These are phyloP conservation scores for Rhododendron williamsianum DNA, from an alignment of 148 eudicot species.

Conservation along the genomic window DNA sequence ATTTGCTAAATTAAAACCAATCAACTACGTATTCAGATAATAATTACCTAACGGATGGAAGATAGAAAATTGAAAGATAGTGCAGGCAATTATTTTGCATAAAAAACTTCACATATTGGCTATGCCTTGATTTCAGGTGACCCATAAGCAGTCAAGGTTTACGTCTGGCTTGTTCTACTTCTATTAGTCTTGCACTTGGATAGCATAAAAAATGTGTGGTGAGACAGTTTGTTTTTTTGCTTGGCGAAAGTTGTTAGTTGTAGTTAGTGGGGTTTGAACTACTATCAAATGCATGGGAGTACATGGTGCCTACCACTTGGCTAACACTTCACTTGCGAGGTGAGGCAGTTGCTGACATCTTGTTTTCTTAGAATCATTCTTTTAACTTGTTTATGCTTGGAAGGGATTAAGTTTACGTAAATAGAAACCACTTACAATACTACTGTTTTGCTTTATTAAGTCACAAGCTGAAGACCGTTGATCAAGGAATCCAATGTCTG, in stretches of 20 bases:
- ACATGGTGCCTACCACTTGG: not conserved
- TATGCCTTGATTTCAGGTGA: not conserved
- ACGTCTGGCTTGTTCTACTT: not conserved
- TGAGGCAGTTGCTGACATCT: not conserved
- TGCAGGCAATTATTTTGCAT: not conserved
- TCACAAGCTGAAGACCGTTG: constrained; percentile 32
- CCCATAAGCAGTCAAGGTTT: not conserved
- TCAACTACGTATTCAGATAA: not conserved
- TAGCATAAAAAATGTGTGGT: not conserved
- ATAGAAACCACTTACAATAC: constrained; percentile 23
- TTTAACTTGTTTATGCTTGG: not conserved
- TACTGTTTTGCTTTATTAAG: constrained; percentile 25
- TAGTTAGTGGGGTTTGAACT: too few species aligned
- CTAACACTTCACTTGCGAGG: not conserved
- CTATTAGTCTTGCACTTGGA: not conserved
- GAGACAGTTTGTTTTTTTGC: not conserved
- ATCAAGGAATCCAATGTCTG: constrained; percentile 26
- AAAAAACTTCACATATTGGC: not conserved
- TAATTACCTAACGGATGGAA: not conserved
- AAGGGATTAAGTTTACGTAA: not conserved
- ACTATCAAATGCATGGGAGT: too few species aligned
- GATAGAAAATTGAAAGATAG: not conserved
- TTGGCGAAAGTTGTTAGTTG: too few species aligned
- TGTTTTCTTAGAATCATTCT: not conserved
- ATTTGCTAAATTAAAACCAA: not conserved